Evolutionary conservation across 257 asterid genomes (phyloP), one percentile per base, ranked within the genome.

Genomic region (Penstemon newberryi): DNA sequence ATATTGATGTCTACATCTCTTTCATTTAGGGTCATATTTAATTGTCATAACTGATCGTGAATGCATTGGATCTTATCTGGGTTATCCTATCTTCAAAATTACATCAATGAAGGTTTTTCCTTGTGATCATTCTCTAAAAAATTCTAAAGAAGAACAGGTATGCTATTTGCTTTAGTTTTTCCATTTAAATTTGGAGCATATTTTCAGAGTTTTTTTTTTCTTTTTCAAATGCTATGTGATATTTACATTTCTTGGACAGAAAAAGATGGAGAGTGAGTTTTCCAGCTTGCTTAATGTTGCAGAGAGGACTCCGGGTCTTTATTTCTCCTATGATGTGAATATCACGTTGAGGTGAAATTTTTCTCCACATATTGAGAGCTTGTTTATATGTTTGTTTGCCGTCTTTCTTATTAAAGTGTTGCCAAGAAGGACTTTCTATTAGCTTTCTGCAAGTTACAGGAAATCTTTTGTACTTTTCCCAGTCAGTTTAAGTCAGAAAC

Each of bases 271-370:
- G 83, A 81, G 79, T n/a, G 90, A 91, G 82, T 75, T 91, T 78
- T 71, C 82, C 9, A 82, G 81, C 66, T 72, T 94, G 79, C 85
- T 94, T 15, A 84, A 71, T 63, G 73, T 86, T 76, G 91, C 88
- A 67, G 89, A 91, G 87, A 76, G 63, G 78, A 89, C 88, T 67
- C 84, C 82, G 11, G 95, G 96, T 56, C 89, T 94, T 50, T 91
- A 80, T 77, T 89, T 94, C 81, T 94, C 99, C 37, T 89, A 94
- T 67, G 95, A 94, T 60, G 95, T 87, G 68, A 91, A 94, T 77
- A 83, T 94, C 82, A 91, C 96, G 41, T 78, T 89, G 78, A 94
- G 99, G 99, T 92, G 42, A 78, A 59, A 44, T 69, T 71, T 51
- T 40, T 57, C 39, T 56, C 60, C 66, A 50, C 52, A 46, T 67